Base-by-base conservation (phyloP, 768 basidiomycete genomes). In the Agrocybe chaxingu region DNA sequence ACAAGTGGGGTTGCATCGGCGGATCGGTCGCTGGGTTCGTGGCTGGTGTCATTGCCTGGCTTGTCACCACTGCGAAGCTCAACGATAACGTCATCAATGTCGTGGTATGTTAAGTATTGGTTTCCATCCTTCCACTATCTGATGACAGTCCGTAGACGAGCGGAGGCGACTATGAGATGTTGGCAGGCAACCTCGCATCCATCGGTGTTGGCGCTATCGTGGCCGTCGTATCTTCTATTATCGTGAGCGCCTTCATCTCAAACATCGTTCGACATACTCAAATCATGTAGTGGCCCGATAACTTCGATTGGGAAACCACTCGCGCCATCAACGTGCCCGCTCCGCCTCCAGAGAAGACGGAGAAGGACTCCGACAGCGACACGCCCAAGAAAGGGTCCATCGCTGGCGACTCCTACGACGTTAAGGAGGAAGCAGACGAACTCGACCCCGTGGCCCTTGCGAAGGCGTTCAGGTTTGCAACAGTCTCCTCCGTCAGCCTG, bases 181-280 rank as follows among this genome's bases (percentile, higher is more conserved):
- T 97, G 11, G 85, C 91, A 0, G 94, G 94, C 2, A 94, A 95
- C 68, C 70, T 96, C n/a, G 85, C 85, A 1, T 84, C 91, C 2
- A 89, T 95, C 56, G 87, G 81, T 24, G 74, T 89, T 9, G 90
- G 92, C 7, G 91, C 79, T 3, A 84, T 97, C 48, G 72, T 97
- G 54, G 78, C 92, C 2, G 74, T 83, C 18, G 71, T 67, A 3
- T 68, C 77, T 33, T 91, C 92, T 0, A 64, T 82, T 41, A 71
- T 93, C 18, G 86, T 87, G 61, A 51, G 81, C 67, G 4, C 43
- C 7, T 12, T 44, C 18, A 9, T 42, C 31, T 39, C 18, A 6
- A 32, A 9, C 33, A 30, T 37, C 8, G 9, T 30, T 42, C 8
- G 29, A 11, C 39, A 38, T 48, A n/a, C 24, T 31, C 36, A 41